Base-by-base conservation (phyloP, 208 protist genomes). In the Acanthamoeba castellanii region DNA sequence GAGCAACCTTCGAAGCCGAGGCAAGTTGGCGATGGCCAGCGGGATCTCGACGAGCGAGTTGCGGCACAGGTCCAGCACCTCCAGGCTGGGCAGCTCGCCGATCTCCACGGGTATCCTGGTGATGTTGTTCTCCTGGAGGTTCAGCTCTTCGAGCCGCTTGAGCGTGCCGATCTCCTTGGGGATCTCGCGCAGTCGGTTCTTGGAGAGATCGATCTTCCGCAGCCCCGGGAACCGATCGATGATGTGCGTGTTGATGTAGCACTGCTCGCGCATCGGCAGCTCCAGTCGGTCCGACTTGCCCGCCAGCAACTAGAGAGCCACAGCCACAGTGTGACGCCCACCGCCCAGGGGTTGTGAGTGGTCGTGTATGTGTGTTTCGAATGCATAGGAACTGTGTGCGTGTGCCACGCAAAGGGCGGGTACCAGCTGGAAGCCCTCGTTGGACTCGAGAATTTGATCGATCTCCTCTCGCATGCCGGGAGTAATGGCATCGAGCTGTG, bases 21-120 rank as follows among this genome's bases (percentile, higher is more conserved):
- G 91, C 34, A 94, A 70, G 37, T 81, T 94, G 88, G 88, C 42
- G 25, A 93, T 93, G 68, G 88, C 88, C 37, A 81, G n/a, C n/a
- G 88, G 88, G 32, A 93, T 37, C 52, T 93, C 61, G 18, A 61
- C 22, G 68, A 93, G 88, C n/a, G 55, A 27, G 66, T 93, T 93
- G 61, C 42, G 55, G 47, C 88, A n/a, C 64, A 93, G 47, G 45
- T 93, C 88, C 30, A 93, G 68, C 45, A 81, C 47, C 42, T 81
- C 47, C 27, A 93, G 64, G 47, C 34, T 78, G 34, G 88, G 64
- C 64, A 93, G 88, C 66, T 70, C 88, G 32, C 88, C 88, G 30
- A 93, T 50, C 47, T 93, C 66, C 32, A 93, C 57, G 25, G 66
- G 88, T 25, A 93, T 27, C 25, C 57, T 13, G 16, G 14, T 2